phyloP scores from a whole-genome alignment of 2,329 filamentous ascomycete genomes.

The Tympanopsis confertula region DNA sequence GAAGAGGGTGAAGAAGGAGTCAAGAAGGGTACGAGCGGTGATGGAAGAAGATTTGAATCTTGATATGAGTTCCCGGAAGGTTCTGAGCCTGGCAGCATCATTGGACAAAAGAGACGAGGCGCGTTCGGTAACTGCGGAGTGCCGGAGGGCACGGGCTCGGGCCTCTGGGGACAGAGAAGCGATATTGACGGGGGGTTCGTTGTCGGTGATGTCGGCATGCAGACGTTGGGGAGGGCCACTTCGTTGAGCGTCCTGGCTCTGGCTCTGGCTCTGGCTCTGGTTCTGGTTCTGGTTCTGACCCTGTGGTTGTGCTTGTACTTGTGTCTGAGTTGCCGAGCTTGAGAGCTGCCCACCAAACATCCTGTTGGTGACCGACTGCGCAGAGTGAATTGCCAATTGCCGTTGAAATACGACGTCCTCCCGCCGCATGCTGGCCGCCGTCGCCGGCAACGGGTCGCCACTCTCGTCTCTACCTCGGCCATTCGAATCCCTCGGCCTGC shows the following conservation, averaged over 20 bases:
- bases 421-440: background rate
- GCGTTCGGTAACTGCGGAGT: background rate
- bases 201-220: background rate
- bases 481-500: too few relatives aligned
- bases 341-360: conserved; percentile 55
- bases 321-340: conserved; percentile 4
- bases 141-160: background rate
- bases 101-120: background rate
- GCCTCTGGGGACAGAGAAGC: background rate
- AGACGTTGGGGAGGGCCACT: too few relatives aligned
- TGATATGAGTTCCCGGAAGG: background rate
- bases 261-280: too few relatives aligned
- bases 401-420: conserved; percentile 48
- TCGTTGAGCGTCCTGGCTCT: too few relatives aligned
- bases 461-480: background rate
- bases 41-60: background rate
- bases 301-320: too few relatives aligned
- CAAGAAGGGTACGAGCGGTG: background rate
- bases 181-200: background rate
- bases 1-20: background rate
- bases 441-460: background rate
- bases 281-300: too few relatives aligned
- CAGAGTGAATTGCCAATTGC: conserved; percentile 51
- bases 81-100: background rate
- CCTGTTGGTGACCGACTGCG: conserved; percentile 44